Evolutionary conservation across 2,329 filamentous ascomycete genomes (phyloP).

Genomic region (Pezicula neosporulosa): DNA sequence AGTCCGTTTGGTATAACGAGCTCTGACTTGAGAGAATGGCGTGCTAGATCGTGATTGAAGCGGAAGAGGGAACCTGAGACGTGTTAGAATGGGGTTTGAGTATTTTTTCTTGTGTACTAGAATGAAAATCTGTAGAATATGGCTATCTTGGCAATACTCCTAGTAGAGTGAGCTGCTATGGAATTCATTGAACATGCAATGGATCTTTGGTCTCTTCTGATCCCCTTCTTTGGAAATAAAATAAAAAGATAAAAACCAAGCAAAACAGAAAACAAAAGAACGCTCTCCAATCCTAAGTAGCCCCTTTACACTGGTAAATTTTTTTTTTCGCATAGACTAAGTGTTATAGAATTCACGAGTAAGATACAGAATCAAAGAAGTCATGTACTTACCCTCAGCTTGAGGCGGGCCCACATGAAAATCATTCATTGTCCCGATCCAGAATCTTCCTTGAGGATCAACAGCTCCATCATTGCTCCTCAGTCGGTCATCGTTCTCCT

Average conservation of each 20-base stretch:
- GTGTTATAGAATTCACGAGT: not conserved
- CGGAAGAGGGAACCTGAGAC: slow-evolving; percentile 66
- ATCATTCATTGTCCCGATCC: slow-evolving; percentile 85
- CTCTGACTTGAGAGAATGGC: slow-evolving; percentile 56
- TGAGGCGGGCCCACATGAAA: slow-evolving; percentile 40
- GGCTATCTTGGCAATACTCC: not conserved
- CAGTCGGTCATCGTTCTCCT: slow-evolving; percentile 39
- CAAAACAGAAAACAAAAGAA: not conserved
- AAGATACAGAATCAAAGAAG: not conserved
- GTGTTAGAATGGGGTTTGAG: slow-evolving; percentile 1
- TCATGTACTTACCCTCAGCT: slow-evolving; percentile 28
- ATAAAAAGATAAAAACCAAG: too few species aligned
- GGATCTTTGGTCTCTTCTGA: not conserved
- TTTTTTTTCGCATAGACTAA: not conserved
- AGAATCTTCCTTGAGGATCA: slow-evolving; percentile 78
- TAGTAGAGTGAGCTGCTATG: not conserved
- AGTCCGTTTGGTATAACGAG: slow-evolving; percentile 83
- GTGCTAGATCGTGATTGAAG: slow-evolving; percentile 59
- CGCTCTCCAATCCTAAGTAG: not conserved
- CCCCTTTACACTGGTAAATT: too few species aligned
- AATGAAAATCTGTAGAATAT: not conserved
- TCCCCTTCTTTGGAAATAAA: not conserved
- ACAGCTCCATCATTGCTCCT: slow-evolving; percentile 79
- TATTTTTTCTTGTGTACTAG: not conserved
- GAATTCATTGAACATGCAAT: not conserved